phyloP scores from a whole-genome alignment of 306 rosid genomes.

The Quercus bicolor region DNA sequence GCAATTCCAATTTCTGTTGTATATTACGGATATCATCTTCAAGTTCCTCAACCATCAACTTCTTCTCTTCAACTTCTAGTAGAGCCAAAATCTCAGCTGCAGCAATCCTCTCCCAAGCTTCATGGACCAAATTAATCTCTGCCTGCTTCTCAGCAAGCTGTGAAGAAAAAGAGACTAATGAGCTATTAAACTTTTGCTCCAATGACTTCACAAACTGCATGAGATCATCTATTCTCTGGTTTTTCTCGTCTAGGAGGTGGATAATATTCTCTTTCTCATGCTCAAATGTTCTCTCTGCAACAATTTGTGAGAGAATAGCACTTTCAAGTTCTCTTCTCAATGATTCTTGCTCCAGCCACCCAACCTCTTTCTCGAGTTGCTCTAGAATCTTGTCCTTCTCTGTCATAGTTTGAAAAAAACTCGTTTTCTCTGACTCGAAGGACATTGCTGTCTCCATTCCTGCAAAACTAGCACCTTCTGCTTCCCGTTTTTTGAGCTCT shows the following conservation, averaged over 20 bases:
- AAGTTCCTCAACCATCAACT: constrained; percentile 55
- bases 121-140: constrained; percentile 49
- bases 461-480: constrained; percentile 29
- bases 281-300: constrained; percentile 33
- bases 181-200: constrained; percentile 46
- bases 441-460: constrained; percentile 20
- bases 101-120: constrained; percentile 54
- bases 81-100: constrained; percentile 55
- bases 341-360: constrained; percentile 47
- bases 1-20: constrained; percentile 47
- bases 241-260: constrained; percentile 31
- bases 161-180: constrained; percentile 44
- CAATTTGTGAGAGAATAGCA: constrained; percentile 39
- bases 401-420: constrained; percentile 26
- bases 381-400: constrained; percentile 51
- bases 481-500: constrained; percentile 31
- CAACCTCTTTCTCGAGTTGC: constrained; percentile 51
- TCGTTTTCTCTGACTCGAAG: constrained; percentile 11
- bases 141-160: constrained; percentile 54
- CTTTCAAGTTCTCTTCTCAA: constrained; percentile 52
- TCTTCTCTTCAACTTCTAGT: constrained; percentile 63
- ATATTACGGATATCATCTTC: constrained; percentile 49
- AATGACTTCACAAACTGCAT: constrained; percentile 41
- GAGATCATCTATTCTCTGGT: constrained; percentile 35
- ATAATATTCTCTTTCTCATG: constrained; percentile 36